phyloP scores from a whole-genome alignment of 2,329 filamentous ascomycete genomes.

The Phialophora verrucosa region DNA sequence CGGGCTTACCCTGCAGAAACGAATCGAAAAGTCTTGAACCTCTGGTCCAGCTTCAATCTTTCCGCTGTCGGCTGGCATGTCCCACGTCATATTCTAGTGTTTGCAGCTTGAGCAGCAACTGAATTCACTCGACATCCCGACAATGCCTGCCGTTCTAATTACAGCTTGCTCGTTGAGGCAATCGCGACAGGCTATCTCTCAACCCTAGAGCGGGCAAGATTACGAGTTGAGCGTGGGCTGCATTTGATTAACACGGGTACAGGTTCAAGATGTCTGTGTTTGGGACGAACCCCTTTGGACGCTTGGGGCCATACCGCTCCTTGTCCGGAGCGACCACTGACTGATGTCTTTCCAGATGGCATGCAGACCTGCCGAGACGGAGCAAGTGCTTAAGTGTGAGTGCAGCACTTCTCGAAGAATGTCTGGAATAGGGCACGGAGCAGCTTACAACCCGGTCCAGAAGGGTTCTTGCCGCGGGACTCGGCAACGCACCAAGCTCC shows the following conservation, averaged over 20 bases:
- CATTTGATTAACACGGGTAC: neutral
- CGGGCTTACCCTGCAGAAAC: constrained; percentile 10
- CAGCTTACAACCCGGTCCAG: neutral
- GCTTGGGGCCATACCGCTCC: neutral
- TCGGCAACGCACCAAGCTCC: neutral
- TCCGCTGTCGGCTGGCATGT: neutral
- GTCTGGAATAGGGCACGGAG: neutral
- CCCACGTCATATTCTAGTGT: neutral
- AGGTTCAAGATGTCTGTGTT: neutral
- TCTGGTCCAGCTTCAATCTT: neutral
- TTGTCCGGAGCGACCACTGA: neutral
- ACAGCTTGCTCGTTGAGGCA: neutral
- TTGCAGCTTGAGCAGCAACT: neutral
- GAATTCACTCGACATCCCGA: neutral
- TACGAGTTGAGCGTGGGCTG: neutral
- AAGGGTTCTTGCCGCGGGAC: neutral
- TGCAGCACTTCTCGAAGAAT: neutral
- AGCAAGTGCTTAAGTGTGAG: neutral
- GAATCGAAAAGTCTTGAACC: constrained; percentile 20
- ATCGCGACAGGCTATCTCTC: neutral
- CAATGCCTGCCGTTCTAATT: neutral
- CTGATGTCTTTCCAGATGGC: neutral
- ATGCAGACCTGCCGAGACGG: neutral
- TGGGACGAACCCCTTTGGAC: neutral
- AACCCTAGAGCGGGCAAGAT: neutral